A percentile compares a stretch with the other conserved stretches of the same genome.
Conservation (phyloP, 2,329 filamentous ascomycete species). For the Endocalyx cinctus region DNA sequence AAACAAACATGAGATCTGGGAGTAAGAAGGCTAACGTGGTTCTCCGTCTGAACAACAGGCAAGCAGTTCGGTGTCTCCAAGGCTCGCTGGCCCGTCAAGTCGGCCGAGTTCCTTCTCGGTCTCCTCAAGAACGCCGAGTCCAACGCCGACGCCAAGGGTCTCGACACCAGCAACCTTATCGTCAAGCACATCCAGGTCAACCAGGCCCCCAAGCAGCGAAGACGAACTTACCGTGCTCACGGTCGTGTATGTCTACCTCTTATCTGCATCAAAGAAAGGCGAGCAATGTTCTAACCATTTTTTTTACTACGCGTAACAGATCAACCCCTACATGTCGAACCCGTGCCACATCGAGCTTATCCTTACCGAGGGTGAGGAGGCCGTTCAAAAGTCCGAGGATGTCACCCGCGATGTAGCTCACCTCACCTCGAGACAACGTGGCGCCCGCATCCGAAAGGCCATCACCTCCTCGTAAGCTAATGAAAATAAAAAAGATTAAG, state of each 20-base stretch:
- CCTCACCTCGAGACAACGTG: constrained; percentile 90
- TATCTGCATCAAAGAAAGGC: constrained; percentile 2
- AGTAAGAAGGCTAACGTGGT: constrained; percentile 16
- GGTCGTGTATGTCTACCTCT: constrained; percentile 79
- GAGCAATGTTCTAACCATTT: too few relatives aligned
- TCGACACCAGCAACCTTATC: constrained; percentile 94
- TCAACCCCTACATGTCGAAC: constrained; percentile 99
- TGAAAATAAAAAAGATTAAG: too few relatives aligned
- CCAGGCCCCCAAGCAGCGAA: constrained; percentile 99
- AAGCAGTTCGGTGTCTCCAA: constrained; percentile 98
- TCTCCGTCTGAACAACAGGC: constrained; percentile 57
- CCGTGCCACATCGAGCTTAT: constrained; percentile 99
- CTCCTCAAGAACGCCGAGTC: constrained; percentile 97
- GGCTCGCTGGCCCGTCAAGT: constrained; percentile 99
- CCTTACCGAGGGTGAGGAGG: constrained; percentile 95
- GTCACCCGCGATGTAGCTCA: constrained; percentile 61
- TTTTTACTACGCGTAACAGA: too few relatives aligned
- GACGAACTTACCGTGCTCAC: constrained; percentile 99
- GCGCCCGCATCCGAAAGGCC: constrained; percentile 59
- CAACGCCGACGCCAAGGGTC: constrained; percentile 95
- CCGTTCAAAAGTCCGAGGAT: constrained; percentile 81
- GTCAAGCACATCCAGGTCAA: constrained; percentile 99
- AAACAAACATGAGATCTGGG: too few relatives aligned
- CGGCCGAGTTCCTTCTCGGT: constrained; percentile 93
- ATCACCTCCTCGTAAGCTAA: constrained; percentile 57